Evolutionary conservation across 345 rosid genomes (phyloP), one percentile per base, ranked within the genome.

Genomic region (Brassica cretica): DNA sequence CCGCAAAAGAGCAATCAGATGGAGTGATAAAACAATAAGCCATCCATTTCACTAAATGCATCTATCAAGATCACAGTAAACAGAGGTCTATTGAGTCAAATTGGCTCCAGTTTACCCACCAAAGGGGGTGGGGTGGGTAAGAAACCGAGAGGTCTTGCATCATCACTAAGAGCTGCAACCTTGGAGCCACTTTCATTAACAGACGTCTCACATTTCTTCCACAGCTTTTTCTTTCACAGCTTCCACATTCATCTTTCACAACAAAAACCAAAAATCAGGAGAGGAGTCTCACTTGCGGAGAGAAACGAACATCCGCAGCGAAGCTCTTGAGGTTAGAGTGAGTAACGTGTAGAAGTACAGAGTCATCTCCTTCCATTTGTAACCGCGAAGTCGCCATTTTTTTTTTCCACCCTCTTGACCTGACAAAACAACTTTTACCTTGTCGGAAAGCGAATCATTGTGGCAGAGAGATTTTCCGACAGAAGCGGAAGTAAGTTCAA

Each of bases 171-270:
- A 68, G 74, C 82, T 2, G 85, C 76, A 78, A 92, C 74, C 82
- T 89, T 94, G 59, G 82, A 77, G 79, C 84, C 86, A 68, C 86
- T 11, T 7, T 91, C 95, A 70, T 78, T 81, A 69, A 91, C 89
- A 4, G 93, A 86, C n/a, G 97, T 89, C 10, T 95, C 97, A 53
- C 95, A 94, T 88, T 94, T 91, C 25, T 73, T 89, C 98, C 97
- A 89, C 33, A n/a, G n/a, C n/a, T n/a, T n/a, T n/a, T n/a, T n/a
- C n/a, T n/a, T n/a, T n/a, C n/a, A n/a, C n/a, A 94, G 93, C 86
- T 83, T 92, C 97, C 77, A 94, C 94, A 66, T 73, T 85, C 85
- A 81, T 76, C 87, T n/a, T n/a, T n/a, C n/a, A n/a, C n/a, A n/a
- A n/a, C n/a, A n/a, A n/a, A n/a, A n/a, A n/a, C n/a, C n/a, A n/a